These are phyloP conservation scores for Coemansia sp. DNA, from an alignment of 192 early-diverging fungal species.

Conservation along the genomic window DNA sequence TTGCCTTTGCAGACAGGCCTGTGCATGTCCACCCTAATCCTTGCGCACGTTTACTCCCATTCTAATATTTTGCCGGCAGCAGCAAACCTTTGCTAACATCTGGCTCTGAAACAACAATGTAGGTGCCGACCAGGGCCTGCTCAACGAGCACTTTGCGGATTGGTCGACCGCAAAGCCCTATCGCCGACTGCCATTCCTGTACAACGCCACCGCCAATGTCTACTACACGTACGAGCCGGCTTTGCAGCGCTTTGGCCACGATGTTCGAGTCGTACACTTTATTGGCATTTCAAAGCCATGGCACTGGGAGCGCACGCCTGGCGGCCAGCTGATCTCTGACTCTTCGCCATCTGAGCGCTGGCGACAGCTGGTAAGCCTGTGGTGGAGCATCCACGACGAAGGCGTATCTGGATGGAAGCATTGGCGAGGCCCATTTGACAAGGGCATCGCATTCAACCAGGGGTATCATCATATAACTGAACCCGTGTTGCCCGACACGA, in stretches of 20 bases:
- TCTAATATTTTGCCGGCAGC: not conserved
- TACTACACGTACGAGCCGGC: slow-evolving; percentile 74
- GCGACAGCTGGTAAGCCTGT: slow-evolving; percentile 60
- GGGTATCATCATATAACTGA: slow-evolving; percentile 45
- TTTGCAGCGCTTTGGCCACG: slow-evolving; percentile 66
- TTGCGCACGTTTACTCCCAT: not conserved
- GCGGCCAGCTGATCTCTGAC: slow-evolving; percentile 56
- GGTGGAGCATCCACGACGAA: slow-evolving; percentile 74
- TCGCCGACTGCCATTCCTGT: slow-evolving; percentile 82
- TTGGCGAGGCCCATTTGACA: slow-evolving; percentile 46
- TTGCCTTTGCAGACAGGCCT: not conserved
- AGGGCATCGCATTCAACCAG: slow-evolving; percentile 36
- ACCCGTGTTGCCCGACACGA: slow-evolving; percentile 6
- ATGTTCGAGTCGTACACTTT: slow-evolving; percentile 85
- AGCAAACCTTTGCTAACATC: not conserved
- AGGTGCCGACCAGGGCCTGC: slow-evolving; percentile 92
- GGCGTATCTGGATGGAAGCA: slow-evolving; percentile 54
- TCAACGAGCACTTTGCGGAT: slow-evolving; percentile 82
- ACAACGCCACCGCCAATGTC: slow-evolving; percentile 64
- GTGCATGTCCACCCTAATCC: slow-evolving; percentile 1
- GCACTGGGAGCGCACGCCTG: slow-evolving; percentile 69
- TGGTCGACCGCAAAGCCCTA: slow-evolving; percentile 66
- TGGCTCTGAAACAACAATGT: slow-evolving; percentile 4
- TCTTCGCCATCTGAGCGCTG: slow-evolving; percentile 45
- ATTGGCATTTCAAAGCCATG: slow-evolving; percentile 89